These are phyloP conservation scores for Chrysosporium queenslandicum DNA, from an alignment of 2,329 filamentous ascomycete genomes.

Conservation along the genomic window DNA sequence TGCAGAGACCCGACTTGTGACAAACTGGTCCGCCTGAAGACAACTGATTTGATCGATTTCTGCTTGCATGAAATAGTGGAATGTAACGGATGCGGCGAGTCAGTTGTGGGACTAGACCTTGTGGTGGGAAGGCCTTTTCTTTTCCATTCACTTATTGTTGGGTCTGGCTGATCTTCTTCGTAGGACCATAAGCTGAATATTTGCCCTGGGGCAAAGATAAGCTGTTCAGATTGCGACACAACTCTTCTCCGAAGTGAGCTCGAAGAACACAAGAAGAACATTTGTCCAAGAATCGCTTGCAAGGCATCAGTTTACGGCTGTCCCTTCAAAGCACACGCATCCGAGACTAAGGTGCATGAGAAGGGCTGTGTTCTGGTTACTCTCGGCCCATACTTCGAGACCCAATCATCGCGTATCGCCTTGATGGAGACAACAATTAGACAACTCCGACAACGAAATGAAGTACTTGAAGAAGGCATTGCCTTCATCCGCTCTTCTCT, in stretches of 20 bases:
- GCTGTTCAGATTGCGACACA: slow-evolving; percentile 31
- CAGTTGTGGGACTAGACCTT: slow-evolving; percentile 46
- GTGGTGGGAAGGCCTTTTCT: slow-evolving; percentile 33
- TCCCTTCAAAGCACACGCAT: slow-evolving; percentile 28
- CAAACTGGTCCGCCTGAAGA: slow-evolving; percentile 45
- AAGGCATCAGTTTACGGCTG: slow-evolving; percentile 38
- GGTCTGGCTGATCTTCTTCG: neutral
- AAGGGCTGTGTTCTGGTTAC: slow-evolving; percentile 43
- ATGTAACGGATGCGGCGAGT: slow-evolving; percentile 45
- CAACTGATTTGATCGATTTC: slow-evolving; percentile 39
- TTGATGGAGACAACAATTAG: slow-evolving; percentile 38
- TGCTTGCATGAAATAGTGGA: slow-evolving; percentile 46
- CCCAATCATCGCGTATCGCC: slow-evolving; percentile 35
- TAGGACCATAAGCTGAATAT: slow-evolving; percentile 32
- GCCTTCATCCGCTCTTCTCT: slow-evolving; percentile 34
- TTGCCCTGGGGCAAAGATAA: slow-evolving; percentile 30
- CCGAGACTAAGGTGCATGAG: slow-evolving; percentile 36
- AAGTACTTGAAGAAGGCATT: slow-evolving; percentile 39
- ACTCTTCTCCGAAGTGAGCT: slow-evolving; percentile 27
- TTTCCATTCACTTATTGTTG: neutral
- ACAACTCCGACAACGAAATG: slow-evolving; percentile 39
- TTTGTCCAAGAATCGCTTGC: slow-evolving; percentile 32
- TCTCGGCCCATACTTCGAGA: slow-evolving; percentile 37
- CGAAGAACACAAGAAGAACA: slow-evolving; percentile 30
- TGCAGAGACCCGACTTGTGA: slow-evolving; percentile 45